phyloP scores from a whole-genome alignment of 305 asterid species.

The Fraxinus floribunda region DNA sequence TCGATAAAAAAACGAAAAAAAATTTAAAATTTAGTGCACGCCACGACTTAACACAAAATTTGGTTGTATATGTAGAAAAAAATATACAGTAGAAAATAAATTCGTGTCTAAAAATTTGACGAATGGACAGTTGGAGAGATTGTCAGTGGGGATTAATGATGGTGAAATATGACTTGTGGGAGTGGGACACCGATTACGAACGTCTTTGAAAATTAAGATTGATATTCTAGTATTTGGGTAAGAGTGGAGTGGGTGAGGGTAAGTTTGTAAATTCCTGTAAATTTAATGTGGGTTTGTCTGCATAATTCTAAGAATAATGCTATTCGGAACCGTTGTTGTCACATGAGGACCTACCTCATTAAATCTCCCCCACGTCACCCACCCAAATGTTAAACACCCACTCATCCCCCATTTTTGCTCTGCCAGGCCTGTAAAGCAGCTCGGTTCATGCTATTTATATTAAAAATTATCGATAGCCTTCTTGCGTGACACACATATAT shows the following conservation, averaged over 20 bases:
- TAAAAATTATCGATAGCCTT: too few species aligned
- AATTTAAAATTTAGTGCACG: too few species aligned
- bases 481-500: too few species aligned
- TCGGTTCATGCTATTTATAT: too few species aligned
- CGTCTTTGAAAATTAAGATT: not conserved
- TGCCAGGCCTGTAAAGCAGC: too few species aligned
- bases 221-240: not conserved
- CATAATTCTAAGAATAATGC: too few species aligned
- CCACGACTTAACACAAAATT: not conserved
- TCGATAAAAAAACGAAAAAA: too few species aligned
- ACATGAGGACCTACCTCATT: too few species aligned
- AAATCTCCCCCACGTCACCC: too few species aligned
- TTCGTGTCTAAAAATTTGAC: not conserved
- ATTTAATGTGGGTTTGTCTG: not conserved
- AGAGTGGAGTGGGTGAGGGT: not conserved
- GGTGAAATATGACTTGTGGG: not conserved
- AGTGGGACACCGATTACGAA: not conserved
- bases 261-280: not conserved
- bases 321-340: too few species aligned
- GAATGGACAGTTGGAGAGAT: not conserved
- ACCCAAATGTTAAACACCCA: too few species aligned
- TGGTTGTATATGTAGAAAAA: not conserved
- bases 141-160: conserved; percentile 26
- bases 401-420: too few species aligned
- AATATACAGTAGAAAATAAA: not conserved